A percentile compares a stretch with the other conserved stretches of the same genome.
phyloP scores from a whole-genome alignment of 345 rosid genomes.

The Pistacia atlantica region DNA sequence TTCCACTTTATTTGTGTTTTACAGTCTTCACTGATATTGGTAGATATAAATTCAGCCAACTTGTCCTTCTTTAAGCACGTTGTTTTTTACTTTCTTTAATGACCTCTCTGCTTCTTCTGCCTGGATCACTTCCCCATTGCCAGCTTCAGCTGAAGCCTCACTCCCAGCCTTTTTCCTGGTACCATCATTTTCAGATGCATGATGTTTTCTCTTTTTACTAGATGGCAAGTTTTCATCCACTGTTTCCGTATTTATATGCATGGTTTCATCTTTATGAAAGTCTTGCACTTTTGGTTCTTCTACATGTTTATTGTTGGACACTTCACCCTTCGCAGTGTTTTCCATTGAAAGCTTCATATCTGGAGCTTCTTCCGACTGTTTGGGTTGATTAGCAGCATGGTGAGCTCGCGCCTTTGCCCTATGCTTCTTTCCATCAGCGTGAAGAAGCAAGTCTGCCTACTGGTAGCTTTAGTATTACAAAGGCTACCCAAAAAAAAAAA shows the following conservation, averaged over 20 bases:
- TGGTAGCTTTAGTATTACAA: constrained; percentile 80
- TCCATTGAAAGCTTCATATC: constrained; percentile 36
- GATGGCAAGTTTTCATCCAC: constrained; percentile 37
- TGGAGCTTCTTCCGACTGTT: constrained; percentile 37
- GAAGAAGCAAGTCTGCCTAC: constrained; percentile 86
- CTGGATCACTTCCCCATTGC: constrained; percentile 46
- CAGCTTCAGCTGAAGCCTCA: constrained; percentile 24
- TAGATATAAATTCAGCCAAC: constrained; percentile 13
- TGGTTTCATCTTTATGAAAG: constrained; percentile 18
- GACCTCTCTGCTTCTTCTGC: constrained; percentile 29
- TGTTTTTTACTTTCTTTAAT: constrained; percentile 44
- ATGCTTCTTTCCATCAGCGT: constrained; percentile 97
- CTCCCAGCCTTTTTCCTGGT: constrained; percentile 8
- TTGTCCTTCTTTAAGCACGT: constrained; percentile 20
- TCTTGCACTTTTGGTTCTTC: constrained; percentile 41
- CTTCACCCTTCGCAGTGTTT: constrained; percentile 32
- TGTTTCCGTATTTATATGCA: constrained; percentile 18
- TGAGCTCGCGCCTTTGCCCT: constrained; percentile 70
- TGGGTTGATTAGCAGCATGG: constrained; percentile 58
- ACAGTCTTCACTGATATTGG: constrained; percentile 28
- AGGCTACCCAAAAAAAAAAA: constrained; percentile 45
- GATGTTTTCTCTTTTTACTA: constrained; percentile 62
- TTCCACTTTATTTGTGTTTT: constrained; percentile 76
- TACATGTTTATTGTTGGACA: constrained; percentile 10
- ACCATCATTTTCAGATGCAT: constrained; percentile 29